Conservation (phyloP, 371 early-diverging fungal genomes). For the Rhizopus delemar region DNA sequence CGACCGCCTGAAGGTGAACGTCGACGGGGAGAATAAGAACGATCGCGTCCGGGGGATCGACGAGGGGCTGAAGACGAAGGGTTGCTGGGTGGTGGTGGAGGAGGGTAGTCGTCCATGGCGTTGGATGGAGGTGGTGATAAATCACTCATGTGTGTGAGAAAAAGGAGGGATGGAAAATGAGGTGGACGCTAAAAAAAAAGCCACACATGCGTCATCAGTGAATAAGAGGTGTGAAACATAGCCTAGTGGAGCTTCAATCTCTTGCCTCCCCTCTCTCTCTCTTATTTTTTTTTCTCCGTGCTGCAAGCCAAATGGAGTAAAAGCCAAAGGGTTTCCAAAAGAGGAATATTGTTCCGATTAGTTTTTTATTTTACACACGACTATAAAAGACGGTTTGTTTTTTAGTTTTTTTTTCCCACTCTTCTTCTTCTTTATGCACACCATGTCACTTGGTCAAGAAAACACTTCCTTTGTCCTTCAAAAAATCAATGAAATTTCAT, state of each 20-base stretch:
- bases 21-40: slow-evolving; percentile 55
- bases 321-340: background rate
- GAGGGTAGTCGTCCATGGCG: slow-evolving; percentile 25
- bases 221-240: too few species aligned
- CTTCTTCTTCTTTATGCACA: background rate
- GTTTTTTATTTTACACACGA: background rate
- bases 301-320: background rate
- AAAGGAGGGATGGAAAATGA: too few species aligned
- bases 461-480: slow-evolving; percentile 27
- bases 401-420: background rate
- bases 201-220: too few species aligned
- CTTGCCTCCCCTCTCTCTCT: too few species aligned
- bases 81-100: slow-evolving; percentile 28
- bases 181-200: too few species aligned
- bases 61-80: slow-evolving; percentile 15
- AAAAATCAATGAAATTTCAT: slow-evolving; percentile 19
- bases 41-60: slow-evolving; percentile 46
- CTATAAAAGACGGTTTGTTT: background rate
- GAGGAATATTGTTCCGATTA: slow-evolving; percentile 4
- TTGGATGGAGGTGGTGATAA: slow-evolving; percentile 9
- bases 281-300: too few species aligned
- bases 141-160: background rate
- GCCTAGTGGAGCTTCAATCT: too few species aligned
- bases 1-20: slow-evolving; percentile 35
- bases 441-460: background rate